Base-by-base conservation (phyloP, 768 basidiomycete species). In the Rhodosporidiobolus sp. region DNA sequence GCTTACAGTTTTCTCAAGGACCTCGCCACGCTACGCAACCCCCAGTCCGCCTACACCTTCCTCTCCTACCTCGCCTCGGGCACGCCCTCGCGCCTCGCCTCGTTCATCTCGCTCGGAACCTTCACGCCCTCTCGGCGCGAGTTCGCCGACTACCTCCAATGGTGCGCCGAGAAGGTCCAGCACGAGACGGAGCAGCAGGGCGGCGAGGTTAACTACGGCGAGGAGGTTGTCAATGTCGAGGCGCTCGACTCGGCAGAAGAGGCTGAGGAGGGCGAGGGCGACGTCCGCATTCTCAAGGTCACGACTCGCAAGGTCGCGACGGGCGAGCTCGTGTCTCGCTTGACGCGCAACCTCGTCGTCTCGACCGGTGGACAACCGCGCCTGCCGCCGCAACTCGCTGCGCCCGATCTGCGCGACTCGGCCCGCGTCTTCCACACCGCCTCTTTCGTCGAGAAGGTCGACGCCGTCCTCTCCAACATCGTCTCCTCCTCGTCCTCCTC, bases 91-190 rank as follows among this genome's bases (percentile, higher is more conserved):
- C 84, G 86, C 57, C 82, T 87, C 49, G 72, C 84, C 35, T 79
- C 83, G 48, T 87, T 86, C 81, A 86, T 86, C 76, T 86, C 87
- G 77, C 83, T 84, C 43, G 84, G 84, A 3, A 84, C 83, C 22
- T 85, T 82, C 53, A 82, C 84, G 43, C 86, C 86, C 17, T 84
- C 84, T 28, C 84, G 86, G 35, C 84, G 83, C 67, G 86, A 87
- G 71, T 75, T 71, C 45, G 70, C 85, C 9, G 86, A 86, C 78
- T 87, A 87, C 78, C 82, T 87, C 26, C 76, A 83, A 16, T 86
- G 85, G 85, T 85, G 85, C 16, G 85, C 86, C 1, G 73, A 78
- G 14, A 82, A 82, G 56, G 85, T 85, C 3, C 81, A 84, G 75
- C 76, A 79, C 4, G 75, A 76, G 24, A 59, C 61, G 7, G n/a